Evolutionary conservation across 805 yeast genomes (phyloP).

Genomic region (Yarrowia deformans): DNA sequence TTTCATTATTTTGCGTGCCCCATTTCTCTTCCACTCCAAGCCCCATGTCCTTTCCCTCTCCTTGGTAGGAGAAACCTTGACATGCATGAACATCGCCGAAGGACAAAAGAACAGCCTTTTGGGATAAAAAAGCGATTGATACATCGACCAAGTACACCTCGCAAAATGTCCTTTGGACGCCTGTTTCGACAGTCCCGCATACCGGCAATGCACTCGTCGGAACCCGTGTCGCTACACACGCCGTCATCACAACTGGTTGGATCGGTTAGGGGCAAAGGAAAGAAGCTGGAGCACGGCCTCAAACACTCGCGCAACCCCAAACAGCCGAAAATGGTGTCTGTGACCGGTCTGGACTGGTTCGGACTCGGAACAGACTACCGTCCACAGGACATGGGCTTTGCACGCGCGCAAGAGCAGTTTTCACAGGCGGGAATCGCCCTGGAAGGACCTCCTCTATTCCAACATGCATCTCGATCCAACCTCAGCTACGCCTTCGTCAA

Average conservation of each 20-base stretch:
- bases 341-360: slow-evolving; percentile 17
- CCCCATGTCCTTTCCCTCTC: slow-evolving; percentile 23
- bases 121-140: background rate
- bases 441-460: slow-evolving; percentile 16
- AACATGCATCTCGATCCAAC: slow-evolving; percentile 15
- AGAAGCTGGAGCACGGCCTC: slow-evolving; percentile 18
- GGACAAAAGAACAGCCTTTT: slow-evolving; percentile 1
- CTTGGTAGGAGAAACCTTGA: slow-evolving; percentile 34
- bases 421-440: slow-evolving; percentile 9
- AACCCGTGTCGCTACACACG: background rate
- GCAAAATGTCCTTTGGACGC: slow-evolving; percentile 34
- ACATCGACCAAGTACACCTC: too few relatives aligned
- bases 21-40: slow-evolving; percentile 10
- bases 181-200: slow-evolving; percentile 39
- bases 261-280: slow-evolving; percentile 15
- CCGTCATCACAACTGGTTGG: slow-evolving; percentile 12
- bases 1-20: background rate
- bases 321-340: slow-evolving; percentile 29
- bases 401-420: slow-evolving; percentile 25
- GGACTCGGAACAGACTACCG: slow-evolving; percentile 21
- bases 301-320: slow-evolving; percentile 20
- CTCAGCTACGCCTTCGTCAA: slow-evolving; percentile 13
- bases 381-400: slow-evolving; percentile 24
- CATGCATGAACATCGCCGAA: slow-evolving; percentile 36
- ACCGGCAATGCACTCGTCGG: slow-evolving; percentile 10